Evolutionary conservation across 1,284 basidiomycete species (phyloP).

Genomic region (Moesziomyces sp.): DNA sequence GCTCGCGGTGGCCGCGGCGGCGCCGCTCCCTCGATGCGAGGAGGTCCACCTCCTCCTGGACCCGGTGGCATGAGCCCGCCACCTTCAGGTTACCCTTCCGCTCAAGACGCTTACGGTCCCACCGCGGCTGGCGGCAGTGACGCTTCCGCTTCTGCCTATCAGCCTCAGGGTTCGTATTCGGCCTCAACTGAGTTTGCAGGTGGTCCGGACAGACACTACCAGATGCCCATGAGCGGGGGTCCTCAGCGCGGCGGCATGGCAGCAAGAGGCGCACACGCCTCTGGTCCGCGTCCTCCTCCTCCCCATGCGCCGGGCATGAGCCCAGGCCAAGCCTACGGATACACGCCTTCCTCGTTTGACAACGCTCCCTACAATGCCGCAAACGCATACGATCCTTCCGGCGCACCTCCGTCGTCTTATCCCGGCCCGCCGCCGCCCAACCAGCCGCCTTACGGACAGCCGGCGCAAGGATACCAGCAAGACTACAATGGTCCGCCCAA

Average conservation of each 20-base stretch:
- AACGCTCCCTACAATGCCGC: conserved; percentile 18
- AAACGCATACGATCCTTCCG: conserved; percentile 15
- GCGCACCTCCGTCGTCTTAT: not conserved
- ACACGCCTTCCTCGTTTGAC: conserved; percentile 28
- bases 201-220: conserved; percentile 37
- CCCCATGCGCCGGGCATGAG: conserved; percentile 18
- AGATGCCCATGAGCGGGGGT: conserved; percentile 26
- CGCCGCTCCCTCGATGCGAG: conserved; percentile 23
- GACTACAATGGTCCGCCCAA: conserved; percentile 15
- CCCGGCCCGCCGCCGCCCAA: conserved; percentile 1
- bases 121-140: conserved; percentile 15
- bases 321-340: conserved; percentile 20
- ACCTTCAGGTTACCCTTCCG: conserved; percentile 21
- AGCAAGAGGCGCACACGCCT: conserved; percentile 18
- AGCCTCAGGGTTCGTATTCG: conserved; percentile 24
- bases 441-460: conserved; percentile 17
- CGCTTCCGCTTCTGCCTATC: conserved; percentile 13
- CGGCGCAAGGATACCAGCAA: conserved; percentile 13
- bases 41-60: conserved; percentile 20
- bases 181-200: conserved; percentile 32
- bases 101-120: conserved; percentile 33
- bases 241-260: conserved; percentile 38
- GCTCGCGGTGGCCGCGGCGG: conserved; percentile 50
- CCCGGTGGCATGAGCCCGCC: conserved; percentile 32
- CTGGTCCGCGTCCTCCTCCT: conserved; percentile 19